Evolutionary conservation across 2,329 filamentous ascomycete species (phyloP), one percentile per base, ranked within the genome.

Genomic region (Hawksworthiomyces lignivorus): DNA sequence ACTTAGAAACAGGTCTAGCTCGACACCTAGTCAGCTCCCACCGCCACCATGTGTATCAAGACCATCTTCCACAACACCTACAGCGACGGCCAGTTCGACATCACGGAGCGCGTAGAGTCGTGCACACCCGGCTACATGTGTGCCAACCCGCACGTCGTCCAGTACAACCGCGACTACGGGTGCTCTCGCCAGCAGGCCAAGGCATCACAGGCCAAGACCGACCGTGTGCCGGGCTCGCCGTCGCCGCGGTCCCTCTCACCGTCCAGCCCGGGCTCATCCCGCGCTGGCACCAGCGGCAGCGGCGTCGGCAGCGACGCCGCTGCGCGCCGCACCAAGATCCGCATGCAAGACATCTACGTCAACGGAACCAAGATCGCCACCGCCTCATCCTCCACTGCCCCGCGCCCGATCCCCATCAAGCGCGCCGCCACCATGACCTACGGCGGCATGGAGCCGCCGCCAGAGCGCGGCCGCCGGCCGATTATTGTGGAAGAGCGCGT

Each of bases 21-120:
- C 18, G 11, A 11, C 29, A 31, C 30, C 20, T 17, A 29, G 20
- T 18, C 20, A 20, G 11, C 15, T 14, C 34, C 46, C 31, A 46
- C 46, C 48, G 47, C 28, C 52, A 56, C 48, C 14, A 62, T 62
- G 59, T 62, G 59, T 32, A 48, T 55, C 53, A 56, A 54, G 46
- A 55, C 52, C 36, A 50, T 60, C 42, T 60, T 52, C 54, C 53
- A 56, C 54, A 58, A 60, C 52, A 54, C 48, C 43, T 61, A 60
- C 48, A 35, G 49, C 45, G 57, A 60, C 47, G 57, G 55, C 31
- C 39, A 45, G 12, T 44, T 51, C 41, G 55, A 58, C 43, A 46
- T 60, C 38, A 56, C 56, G 20, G 57, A 61, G 49, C 55, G 55
- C 46, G 40, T 51, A 7, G 52, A 60, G 31, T 39, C 50, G 20